These are phyloP conservation scores for Metarhizium robertsii DNA, from an alignment of 2,329 filamentous ascomycete genomes.

Conservation along the genomic window DNA sequence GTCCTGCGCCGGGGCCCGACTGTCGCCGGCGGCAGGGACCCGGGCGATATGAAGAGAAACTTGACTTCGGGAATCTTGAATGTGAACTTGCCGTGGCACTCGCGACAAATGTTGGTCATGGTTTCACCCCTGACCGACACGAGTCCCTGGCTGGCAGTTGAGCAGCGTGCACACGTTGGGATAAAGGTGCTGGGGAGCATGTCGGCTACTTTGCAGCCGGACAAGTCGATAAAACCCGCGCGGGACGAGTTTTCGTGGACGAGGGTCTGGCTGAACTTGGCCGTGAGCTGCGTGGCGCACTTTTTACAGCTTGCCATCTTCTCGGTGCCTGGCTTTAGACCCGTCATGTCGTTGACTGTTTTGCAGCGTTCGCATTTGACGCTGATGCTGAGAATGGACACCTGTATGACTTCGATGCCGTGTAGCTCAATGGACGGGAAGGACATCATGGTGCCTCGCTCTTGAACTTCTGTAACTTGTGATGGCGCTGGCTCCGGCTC, in stretches of 20 bases:
- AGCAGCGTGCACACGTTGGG: slow-evolving; percentile 70
- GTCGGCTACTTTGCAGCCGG: slow-evolving; percentile 65
- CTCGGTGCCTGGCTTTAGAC: slow-evolving; percentile 46
- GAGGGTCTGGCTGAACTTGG: slow-evolving; percentile 55
- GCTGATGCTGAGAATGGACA: slow-evolving; percentile 56
- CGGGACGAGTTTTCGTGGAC: slow-evolving; percentile 66
- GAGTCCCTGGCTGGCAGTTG: slow-evolving; percentile 58
- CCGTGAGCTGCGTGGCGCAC: slow-evolving; percentile 42
- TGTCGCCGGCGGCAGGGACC: slow-evolving; percentile 31
- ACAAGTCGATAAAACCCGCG: slow-evolving; percentile 69
- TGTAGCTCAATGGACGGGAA: slow-evolving; percentile 71
- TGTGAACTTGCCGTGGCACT: slow-evolving; percentile 71
- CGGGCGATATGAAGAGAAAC: slow-evolving; percentile 61
- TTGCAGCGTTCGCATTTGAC: slow-evolving; percentile 76
- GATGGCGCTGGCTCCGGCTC: background rate
- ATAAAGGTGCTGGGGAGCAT: slow-evolving; percentile 72
- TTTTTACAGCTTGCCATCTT: slow-evolving; percentile 49
- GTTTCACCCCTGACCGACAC: slow-evolving; percentile 66
- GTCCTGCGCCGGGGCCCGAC: slow-evolving; percentile 34
- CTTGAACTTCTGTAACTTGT: slow-evolving; percentile 26
- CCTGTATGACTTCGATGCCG: slow-evolving; percentile 65
- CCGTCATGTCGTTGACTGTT: slow-evolving; percentile 59
- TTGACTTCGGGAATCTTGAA: slow-evolving; percentile 72
- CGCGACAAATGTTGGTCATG: slow-evolving; percentile 64
- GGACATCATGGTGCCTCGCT: slow-evolving; percentile 66